phyloP scores from a whole-genome alignment of 2,329 filamentous ascomycete species.

The Colletotrichum gloeosporioides region DNA sequence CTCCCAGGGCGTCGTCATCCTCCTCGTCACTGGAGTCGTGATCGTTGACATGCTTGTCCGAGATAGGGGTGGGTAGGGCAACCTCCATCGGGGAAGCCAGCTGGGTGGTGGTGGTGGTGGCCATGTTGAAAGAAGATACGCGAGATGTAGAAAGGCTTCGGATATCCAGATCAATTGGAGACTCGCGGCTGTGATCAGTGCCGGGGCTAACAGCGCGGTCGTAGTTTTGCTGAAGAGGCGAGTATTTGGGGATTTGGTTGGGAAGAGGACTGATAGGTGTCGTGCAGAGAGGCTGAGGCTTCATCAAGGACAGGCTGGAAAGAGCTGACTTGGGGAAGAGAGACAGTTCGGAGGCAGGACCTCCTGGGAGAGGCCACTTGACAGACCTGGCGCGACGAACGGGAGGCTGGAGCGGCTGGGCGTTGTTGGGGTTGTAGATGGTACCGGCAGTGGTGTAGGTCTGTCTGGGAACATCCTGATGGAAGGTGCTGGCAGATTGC shows the following conservation, averaged over 20 bases:
- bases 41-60: conserved; percentile 24
- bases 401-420: conserved; percentile 55
- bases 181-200: conserved; percentile 1
- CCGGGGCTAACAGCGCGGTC: conserved; percentile 54
- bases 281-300: conserved; percentile 26
- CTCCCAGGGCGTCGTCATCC: conserved; percentile 30
- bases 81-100: conserved; percentile 24
- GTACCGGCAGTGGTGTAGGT: conserved; percentile 64
- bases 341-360: conserved; percentile 33
- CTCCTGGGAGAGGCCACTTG: conserved; percentile 40
- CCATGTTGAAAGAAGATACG: conserved; percentile 32
- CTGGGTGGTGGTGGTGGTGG: conserved; percentile 11
- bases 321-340: conserved; percentile 42
- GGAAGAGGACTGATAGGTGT: conserved; percentile 23
- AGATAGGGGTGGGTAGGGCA: conserved; percentile 29
- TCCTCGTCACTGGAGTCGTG: conserved; percentile 27
- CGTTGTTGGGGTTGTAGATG: conserved; percentile 53
- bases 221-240: conserved; percentile 59
- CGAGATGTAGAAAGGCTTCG: conserved; percentile 26
- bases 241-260: conserved; percentile 43
- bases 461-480: conserved; percentile 30
- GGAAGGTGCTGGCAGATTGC: conserved; percentile 17
- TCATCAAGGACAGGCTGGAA: conserved; percentile 39
- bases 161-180: background rate
- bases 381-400: conserved; percentile 53